A percentile compares a stretch with the other conserved stretches of the same genome.
These are phyloP conservation scores for Chaetomium tenue DNA, from an alignment of 495 filamentous ascomycete genomes.

Conservation along the genomic window DNA sequence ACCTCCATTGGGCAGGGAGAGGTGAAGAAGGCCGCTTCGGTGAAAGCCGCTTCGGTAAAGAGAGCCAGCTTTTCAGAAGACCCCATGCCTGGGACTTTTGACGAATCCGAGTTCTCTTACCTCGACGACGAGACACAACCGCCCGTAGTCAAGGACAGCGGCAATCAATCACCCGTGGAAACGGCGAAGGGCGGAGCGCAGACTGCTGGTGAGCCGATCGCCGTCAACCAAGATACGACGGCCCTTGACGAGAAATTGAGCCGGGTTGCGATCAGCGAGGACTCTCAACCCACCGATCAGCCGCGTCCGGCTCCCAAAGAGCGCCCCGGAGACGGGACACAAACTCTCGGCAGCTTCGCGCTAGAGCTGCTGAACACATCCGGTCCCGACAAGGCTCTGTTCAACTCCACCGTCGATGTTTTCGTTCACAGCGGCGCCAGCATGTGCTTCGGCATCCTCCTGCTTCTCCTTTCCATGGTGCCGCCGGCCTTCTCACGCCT, in stretches of 20 bases:
- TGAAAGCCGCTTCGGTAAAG: conserved; percentile 2
- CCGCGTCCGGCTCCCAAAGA: neutral
- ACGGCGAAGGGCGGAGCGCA: conserved; percentile 33
- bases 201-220: conserved; percentile 22
- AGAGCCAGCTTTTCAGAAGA: conserved; percentile 31
- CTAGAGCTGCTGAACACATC: conserved; percentile 26
- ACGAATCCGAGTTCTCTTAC: conserved; percentile 37
- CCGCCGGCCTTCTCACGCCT: conserved; percentile 84
- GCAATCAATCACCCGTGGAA: conserved; percentile 34
- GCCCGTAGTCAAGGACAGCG: conserved; percentile 20
- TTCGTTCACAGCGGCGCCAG: conserved; percentile 87
- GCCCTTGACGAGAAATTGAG: conserved; percentile 28
- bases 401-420: conserved; percentile 69
- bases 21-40: neutral
- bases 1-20: conserved; percentile 22
- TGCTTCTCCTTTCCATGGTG: conserved; percentile 83
- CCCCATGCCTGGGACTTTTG: conserved; percentile 40
- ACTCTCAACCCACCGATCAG: neutral
- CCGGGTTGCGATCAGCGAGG: conserved; percentile 13
- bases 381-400: conserved; percentile 48
- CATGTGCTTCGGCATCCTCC: conserved; percentile 83
- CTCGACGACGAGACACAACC: conserved; percentile 20
- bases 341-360: neutral
- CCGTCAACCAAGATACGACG: neutral
- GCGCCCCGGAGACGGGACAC: conserved; percentile 7